Evolutionary conservation across 148 eudicot genomes (phyloP), one percentile per base, ranked within the genome.

Genomic region (Rhododendron simsii): DNA sequence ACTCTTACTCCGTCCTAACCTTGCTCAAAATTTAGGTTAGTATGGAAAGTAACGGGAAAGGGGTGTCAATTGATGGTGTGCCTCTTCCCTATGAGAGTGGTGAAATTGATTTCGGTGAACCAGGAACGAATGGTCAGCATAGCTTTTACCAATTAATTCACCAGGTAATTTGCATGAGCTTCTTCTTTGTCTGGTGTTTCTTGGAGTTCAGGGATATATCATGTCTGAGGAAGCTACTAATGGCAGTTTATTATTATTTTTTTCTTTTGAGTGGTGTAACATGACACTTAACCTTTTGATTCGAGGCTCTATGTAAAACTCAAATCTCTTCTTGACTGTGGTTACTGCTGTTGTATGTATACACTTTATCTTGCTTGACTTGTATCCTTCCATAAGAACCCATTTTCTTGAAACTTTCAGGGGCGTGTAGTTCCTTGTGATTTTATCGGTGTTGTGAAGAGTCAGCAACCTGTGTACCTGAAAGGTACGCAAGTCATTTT

Each of bases 41-140:
- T 92, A 97, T 97, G 99, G 99, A 97, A 86, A 97, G 99, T 91
- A 97, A 97, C 85, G 99, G 99, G 69, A 97, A 97, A 89, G 98
- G 99, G 53, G 99, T 97, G 55, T 95, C 99, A 81, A 95, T 97
- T 83, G 98, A 94, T 88, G 99, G 98, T 45, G 93, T 85, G 63
- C 91, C 85, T 47, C 98, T 97, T 89, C 98, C 98, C 84, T 95
- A 89, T 88, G 95, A 92, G 88, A 84, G 98, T 75, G 98, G 99
- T 89, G 99, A 95, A 90, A 95, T 97, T 83, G 99, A 97, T 93
- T 97, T 97, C 87, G 99, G 99, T 74, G 99, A 97, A 90, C 99
- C 99, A 61, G 99, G 99, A 88, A 97, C 99, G 84, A 97, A 97
- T 90, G 99, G 99, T 26, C 99, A 97, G 85, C 99, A 97, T 90